phyloP scores from a whole-genome alignment of 495 filamentous ascomycete genomes.

The Penicillium atrosanguineum region DNA sequence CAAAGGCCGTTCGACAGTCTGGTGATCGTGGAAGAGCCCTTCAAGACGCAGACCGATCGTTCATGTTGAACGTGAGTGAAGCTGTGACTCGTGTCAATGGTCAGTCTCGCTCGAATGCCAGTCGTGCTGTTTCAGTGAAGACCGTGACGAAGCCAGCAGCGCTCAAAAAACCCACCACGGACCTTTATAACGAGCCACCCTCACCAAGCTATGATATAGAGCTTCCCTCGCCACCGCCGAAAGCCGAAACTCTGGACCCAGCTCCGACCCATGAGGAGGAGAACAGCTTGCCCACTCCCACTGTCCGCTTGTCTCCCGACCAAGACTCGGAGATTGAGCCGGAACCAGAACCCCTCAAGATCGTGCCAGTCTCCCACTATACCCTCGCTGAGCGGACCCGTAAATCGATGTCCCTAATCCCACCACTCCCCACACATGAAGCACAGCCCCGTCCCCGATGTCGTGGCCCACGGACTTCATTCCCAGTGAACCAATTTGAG shows the following conservation, averaged over 20 bases:
- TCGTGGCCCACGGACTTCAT: slow-evolving; percentile 48
- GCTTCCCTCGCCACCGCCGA: not conserved
- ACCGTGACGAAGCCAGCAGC: not conserved
- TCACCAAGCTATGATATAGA: not conserved
- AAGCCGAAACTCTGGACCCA: slow-evolving; percentile 1
- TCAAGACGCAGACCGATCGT: slow-evolving; percentile 46
- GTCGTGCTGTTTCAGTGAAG: not conserved
- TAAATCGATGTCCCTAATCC: slow-evolving; percentile 70
- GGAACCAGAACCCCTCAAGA: slow-evolving; percentile 25
- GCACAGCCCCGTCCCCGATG: slow-evolving; percentile 20
- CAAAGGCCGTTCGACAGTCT: slow-evolving; percentile 37
- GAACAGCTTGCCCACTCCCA: slow-evolving; percentile 9
- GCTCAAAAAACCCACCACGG: not conserved
- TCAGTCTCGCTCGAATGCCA: slow-evolving; percentile 31
- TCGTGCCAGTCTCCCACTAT: slow-evolving; percentile 30
- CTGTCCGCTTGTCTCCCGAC: slow-evolving; percentile 19
- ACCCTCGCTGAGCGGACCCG: slow-evolving; percentile 71
- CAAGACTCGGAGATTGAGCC: slow-evolving; percentile 7
- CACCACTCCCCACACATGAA: slow-evolving; percentile 28
- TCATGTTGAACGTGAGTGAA: slow-evolving; percentile 57
- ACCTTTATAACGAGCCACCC: slow-evolving; percentile 1
- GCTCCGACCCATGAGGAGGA: slow-evolving; percentile 7
- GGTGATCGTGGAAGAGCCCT: slow-evolving; percentile 35
- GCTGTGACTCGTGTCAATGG: slow-evolving; percentile 52
- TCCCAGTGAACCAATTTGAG: slow-evolving; percentile 62